phyloP scores from a whole-genome alignment of 148 eudicot species.

The Nyssa sinensis region DNA sequence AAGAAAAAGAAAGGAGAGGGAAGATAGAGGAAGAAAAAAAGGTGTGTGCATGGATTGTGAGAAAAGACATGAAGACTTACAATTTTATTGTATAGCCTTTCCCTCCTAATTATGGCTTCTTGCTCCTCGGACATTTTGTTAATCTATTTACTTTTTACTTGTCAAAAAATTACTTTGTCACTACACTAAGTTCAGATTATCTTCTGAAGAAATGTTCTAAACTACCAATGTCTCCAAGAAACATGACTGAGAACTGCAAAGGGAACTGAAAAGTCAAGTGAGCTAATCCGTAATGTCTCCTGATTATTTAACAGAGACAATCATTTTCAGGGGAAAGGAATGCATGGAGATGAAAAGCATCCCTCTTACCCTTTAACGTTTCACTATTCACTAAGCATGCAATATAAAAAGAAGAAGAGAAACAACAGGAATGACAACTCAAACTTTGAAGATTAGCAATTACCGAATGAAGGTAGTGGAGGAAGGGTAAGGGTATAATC shows the following conservation, averaged over 20 bases:
- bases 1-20: too few relatives aligned
- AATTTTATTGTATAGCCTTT: too few relatives aligned
- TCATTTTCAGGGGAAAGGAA: not conserved
- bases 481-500: constrained; percentile 44
- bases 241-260: not conserved
- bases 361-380: not conserved
- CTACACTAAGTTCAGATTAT: not conserved
- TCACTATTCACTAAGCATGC: not conserved
- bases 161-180: too few relatives aligned
- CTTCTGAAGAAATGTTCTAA: too few relatives aligned
- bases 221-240: not conserved
- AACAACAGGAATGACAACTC: not conserved
- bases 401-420: not conserved
- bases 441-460: constrained; percentile 1
- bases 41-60: too few relatives aligned
- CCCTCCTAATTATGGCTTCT: too few relatives aligned
- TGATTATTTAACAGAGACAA: not conserved
- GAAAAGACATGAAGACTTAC: too few relatives aligned
- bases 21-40: too few relatives aligned
- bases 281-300: too few relatives aligned
- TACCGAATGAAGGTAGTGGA: constrained; percentile 46
- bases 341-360: not conserved
- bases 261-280: not conserved
- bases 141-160: too few relatives aligned
- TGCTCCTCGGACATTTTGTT: too few relatives aligned